A percentile compares a stretch with the other conserved stretches of the same genome.
These are phyloP conservation scores for Entelexis sorbosivorans DNA, from an alignment of 1,139 yeast genomes.

Conservation along the genomic window DNA sequence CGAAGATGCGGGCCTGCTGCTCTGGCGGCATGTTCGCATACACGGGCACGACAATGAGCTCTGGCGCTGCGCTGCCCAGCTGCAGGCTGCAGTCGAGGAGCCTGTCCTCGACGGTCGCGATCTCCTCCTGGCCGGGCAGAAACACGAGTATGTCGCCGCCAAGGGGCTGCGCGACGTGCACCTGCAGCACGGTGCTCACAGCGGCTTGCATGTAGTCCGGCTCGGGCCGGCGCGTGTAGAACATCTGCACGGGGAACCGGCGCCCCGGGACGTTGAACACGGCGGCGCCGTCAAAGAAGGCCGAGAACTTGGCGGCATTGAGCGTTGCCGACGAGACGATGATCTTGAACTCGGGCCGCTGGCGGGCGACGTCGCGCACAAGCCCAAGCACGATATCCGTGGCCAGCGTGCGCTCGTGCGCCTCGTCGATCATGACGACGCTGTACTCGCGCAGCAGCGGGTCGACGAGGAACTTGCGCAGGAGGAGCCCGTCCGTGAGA, in stretches of 20 bases:
- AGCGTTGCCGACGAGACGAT: slow-evolving; percentile 90
- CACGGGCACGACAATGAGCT: slow-evolving; percentile 70
- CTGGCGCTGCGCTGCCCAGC: slow-evolving; percentile 52
- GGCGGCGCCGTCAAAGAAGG: slow-evolving; percentile 72
- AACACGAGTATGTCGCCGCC: slow-evolving; percentile 82
- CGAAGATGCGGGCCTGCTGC: slow-evolving; percentile 68
- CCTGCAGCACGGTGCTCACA: slow-evolving; percentile 67
- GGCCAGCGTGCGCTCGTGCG: slow-evolving; percentile 88
- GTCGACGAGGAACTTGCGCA: slow-evolving; percentile 73
- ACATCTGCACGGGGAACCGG: slow-evolving; percentile 76
- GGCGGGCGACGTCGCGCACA: slow-evolving; percentile 53
- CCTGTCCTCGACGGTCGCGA: slow-evolving; percentile 67
- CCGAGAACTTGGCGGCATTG: slow-evolving; percentile 75
- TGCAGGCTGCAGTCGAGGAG: slow-evolving; percentile 53
- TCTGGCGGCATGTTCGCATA: slow-evolving; percentile 87
- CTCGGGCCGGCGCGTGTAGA: slow-evolving; percentile 78
- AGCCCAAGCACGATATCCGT: slow-evolving; percentile 83
- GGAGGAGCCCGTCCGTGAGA: slow-evolving; percentile 88
- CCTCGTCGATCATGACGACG: slow-evolving; percentile 89
- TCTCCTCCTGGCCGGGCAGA: slow-evolving; percentile 90
- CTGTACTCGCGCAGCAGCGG: slow-evolving; percentile 59
- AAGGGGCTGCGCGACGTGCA: slow-evolving; percentile 59
- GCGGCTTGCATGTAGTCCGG: slow-evolving; percentile 74
- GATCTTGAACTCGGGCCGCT: slow-evolving; percentile 56
- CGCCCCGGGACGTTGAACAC: slow-evolving; percentile 82